Base-by-base conservation (phyloP, 176 grass and related monocot genomes). In the Hyparrhenia diplandra region DNA sequence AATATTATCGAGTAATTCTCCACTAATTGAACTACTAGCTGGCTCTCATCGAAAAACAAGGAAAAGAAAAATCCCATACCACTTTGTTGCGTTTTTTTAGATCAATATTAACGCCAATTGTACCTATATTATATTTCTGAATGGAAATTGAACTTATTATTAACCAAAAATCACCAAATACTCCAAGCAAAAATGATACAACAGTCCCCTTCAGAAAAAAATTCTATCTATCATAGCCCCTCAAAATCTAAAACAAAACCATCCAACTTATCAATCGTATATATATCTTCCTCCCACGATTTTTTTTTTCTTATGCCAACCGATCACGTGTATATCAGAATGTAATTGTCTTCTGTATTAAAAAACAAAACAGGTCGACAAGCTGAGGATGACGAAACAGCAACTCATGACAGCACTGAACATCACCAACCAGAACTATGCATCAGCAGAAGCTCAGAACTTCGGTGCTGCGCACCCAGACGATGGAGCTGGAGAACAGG, bases 381-480 rank as follows among this genome's bases (percentile, higher is more conserved):
- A 82, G 58, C 47, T 97, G 47, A 80, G n/a, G 23, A 75, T 30
- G 1, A 71, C 88, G 69, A 97, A 93, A 8, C 36, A 82, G 42
- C 78, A 89, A 51, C 77, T 97, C 54, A 12, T 74, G 20, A 27
- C 84, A 52, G 46, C 78, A 8, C 45, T 97, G 41, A 69, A 68
- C 63, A 41, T 84, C 27, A 73, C 83, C 14, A 68, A 36, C 4
- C 86, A 88, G 40, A 63, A 74, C 18, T 80, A 66, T 3, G 10
- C 80, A 0, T 36, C 31, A 1, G 39, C 71, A 40, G 88, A 89
- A 30, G 70, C 83, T 10, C 88, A 93, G 54, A 97, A 97, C 77
- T 87, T 87, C 88, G 4, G 88, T 93, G 74, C 68, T 97, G 29
- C 80, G 80, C 54, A 88, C 81, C 0, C 94, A 87, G 74, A 41